Evolutionary conservation across 2,329 filamentous ascomycete genomes (phyloP), one percentile per base, ranked within the genome.

Genomic region (Xylaria hypoxylon): DNA sequence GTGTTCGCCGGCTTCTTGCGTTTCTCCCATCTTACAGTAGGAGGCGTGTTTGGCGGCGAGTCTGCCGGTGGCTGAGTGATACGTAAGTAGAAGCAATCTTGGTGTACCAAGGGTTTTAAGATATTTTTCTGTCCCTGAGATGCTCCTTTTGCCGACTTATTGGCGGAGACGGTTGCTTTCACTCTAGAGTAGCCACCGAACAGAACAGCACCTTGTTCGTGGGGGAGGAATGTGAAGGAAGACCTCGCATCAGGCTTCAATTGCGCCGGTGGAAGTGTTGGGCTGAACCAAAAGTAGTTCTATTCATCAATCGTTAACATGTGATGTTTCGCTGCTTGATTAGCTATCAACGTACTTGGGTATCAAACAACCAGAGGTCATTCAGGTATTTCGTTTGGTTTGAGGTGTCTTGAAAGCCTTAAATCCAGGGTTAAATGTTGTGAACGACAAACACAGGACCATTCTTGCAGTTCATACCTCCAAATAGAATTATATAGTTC

Each of bases 341-440:
- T 11, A 6, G 7, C 33, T 44, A 13, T 24, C 10, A 33, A 66
- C 65, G 42, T 64, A 77, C 76, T 68, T 77, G 80, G 35, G 93
- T 97, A 79, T 99, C 96, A 79, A 97, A 99, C 59, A 98, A 86
- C 95, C 96, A 99, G 40, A 98, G 82, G 78, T 99, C 96, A 44
- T 91, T 90, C 17, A 99, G 82, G 78, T 99, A 99, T 77, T 94
- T 96, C 5, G 95, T 98, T 78, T 94, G 91, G 77, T 96, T 93
- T 10, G 93, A 95, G 0, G 95, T 98, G 78, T 98, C 96, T 80
- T 99, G 96, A 78, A 99, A 99, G 0, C 96, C 77, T 78, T 59
- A 2, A 60, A 28, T 3, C 45, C 2, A 42, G 33, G 10, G 40
- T 76, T 56, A 75, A 57, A 64, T 57, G n/a, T 13, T 35, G 26